Evolutionary conservation across 257 asterid genomes (phyloP).

Genomic region (Rehmannia glutinosa): DNA sequence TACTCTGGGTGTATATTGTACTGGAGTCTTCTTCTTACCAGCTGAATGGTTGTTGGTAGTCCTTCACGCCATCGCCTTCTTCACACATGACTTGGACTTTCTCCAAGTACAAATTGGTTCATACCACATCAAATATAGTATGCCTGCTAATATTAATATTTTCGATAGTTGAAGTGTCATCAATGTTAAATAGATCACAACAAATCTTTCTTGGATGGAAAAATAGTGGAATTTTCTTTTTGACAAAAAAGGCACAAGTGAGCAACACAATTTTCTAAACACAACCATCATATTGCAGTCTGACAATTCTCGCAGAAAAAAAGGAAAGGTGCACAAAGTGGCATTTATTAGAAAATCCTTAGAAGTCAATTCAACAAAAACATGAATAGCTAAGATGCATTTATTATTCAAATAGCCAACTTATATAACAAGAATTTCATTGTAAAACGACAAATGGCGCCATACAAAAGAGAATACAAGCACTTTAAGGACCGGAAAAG

Average conservation of each 20-base stretch:
- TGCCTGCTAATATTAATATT: not conserved
- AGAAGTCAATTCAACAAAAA: not conserved
- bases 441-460: not conserved
- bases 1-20: too few relatives aligned
- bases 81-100: too few relatives aligned
- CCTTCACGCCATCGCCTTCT: too few relatives aligned
- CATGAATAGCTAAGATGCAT: not conserved
- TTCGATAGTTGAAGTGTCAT: constrained; percentile 6
- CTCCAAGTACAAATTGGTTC: too few relatives aligned
- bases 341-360: too few relatives aligned
- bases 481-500: not conserved
- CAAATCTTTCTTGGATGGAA: not conserved
- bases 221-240: not conserved
- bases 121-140: not conserved
- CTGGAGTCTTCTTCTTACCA: too few relatives aligned
- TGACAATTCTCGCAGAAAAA: too few relatives aligned
- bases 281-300: not conserved
- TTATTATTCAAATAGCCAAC: not conserved
- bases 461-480: not conserved
- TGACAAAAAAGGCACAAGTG: not conserved
- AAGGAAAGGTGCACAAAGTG: not conserved
- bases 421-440: not conserved
- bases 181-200: not conserved
- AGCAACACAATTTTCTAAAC: not conserved
- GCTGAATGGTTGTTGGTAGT: too few relatives aligned